Conservation (phyloP, 441 rosid genomes). For the Arabidopsis lyrata region DNA sequence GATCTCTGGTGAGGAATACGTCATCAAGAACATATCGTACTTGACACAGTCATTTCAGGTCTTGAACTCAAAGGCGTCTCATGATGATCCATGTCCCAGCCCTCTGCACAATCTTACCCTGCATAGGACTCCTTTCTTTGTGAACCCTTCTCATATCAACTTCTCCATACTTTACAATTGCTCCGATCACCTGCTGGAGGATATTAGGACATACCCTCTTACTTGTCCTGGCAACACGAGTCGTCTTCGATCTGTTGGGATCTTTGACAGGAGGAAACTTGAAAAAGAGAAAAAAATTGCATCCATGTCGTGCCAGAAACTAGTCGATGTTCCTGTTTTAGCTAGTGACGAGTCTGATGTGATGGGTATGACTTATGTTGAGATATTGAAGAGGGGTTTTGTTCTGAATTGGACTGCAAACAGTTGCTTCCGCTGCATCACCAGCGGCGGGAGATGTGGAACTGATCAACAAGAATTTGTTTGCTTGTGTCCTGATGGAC, state of each 20-base stretch:
- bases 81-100: constrained; percentile 49
- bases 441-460: constrained; percentile 68
- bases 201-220: constrained; percentile 14
- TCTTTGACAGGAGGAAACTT: constrained; percentile 33
- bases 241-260: constrained; percentile 46
- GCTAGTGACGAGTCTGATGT: constrained; percentile 13
- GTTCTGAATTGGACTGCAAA: constrained; percentile 56
- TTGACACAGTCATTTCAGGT: constrained; percentile 45
- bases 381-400: constrained; percentile 59
- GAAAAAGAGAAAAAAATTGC: not conserved
- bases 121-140: constrained; percentile 49
- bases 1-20: constrained; percentile 50
- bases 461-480: constrained; percentile 45
- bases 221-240: constrained; percentile 48
- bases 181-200: constrained; percentile 23
- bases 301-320: constrained; percentile 41
- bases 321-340: constrained; percentile 50
- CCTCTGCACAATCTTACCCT: constrained; percentile 55
- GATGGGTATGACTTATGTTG: constrained; percentile 11
- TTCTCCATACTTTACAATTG: constrained; percentile 61
- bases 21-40: constrained; percentile 53
- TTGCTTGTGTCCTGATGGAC: constrained; percentile 58
- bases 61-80: constrained; percentile 49
- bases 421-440: constrained; percentile 49
- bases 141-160: constrained; percentile 31